phyloP scores from a whole-genome alignment of 331 rosid species.

The Prunus yedoensis region DNA sequence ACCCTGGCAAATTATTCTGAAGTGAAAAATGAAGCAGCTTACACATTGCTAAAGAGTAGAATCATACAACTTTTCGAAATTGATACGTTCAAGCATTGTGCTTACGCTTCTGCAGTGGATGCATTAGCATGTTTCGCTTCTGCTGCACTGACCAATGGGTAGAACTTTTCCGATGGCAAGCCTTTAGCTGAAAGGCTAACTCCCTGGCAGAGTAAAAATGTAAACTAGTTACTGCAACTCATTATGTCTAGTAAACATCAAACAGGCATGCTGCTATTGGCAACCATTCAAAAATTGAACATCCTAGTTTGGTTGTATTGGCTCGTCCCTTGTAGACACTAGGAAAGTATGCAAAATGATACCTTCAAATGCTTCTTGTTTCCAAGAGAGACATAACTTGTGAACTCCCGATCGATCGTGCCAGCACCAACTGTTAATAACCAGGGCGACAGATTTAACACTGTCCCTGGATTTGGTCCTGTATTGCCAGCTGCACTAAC shows the following conservation, averaged over 20 bases:
- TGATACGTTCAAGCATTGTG: background rate
- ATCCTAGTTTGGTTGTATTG: no score
- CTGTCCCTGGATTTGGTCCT: conserved; percentile 15
- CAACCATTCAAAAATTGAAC: no score
- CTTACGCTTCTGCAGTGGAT: conserved; percentile 30
- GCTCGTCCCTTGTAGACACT: no score
- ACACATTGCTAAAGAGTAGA: background rate
- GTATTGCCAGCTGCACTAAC: conserved; percentile 38
- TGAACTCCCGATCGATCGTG: conserved; percentile 42
- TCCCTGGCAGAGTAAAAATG: conserved; percentile 39
- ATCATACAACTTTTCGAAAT: background rate
- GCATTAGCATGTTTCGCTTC: conserved; percentile 25
- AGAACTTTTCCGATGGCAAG: conserved; percentile 36
- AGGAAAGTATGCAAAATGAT: no score
- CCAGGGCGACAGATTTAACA: conserved; percentile 24
- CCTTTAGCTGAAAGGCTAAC: conserved; percentile 39
- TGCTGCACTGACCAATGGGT: conserved; percentile 37
- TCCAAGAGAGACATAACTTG: conserved; percentile 18
- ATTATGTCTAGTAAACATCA: background rate
- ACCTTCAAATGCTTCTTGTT: no score
- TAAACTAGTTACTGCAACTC: conserved; percentile 5
- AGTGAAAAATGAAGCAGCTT: background rate
- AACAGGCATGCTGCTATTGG: no score
- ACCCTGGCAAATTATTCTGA: conserved; percentile 50
- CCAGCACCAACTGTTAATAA: conserved; percentile 45